Conservation (phyloP, 495 filamentous ascomycete species). For the Neurospora sp. region DNA sequence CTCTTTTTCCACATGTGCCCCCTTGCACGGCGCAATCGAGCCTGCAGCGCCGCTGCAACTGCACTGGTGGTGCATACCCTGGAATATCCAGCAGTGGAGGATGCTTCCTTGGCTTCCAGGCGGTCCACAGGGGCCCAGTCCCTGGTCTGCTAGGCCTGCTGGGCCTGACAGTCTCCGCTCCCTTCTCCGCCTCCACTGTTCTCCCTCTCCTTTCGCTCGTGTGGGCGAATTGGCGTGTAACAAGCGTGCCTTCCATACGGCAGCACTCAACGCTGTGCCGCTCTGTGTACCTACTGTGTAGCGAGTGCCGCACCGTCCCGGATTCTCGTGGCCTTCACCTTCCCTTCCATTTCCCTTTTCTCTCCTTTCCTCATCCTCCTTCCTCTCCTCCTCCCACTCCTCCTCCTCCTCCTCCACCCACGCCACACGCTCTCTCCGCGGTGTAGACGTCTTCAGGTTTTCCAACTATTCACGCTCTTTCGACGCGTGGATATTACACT, state of each 20-base stretch:
- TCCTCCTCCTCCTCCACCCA: slow-evolving; percentile 1
- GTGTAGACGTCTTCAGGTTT: slow-evolving; percentile 11
- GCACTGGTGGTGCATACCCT: not conserved
- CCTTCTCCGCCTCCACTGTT: slow-evolving; percentile 2
- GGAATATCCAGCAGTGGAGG: not conserved
- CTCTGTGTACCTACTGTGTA: not conserved
- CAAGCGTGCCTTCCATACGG: not conserved
- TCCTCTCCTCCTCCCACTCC: not conserved
- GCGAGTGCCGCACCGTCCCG: not conserved
- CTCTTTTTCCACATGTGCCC: not conserved
- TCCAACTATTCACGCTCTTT: slow-evolving; percentile 19
- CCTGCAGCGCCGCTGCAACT: not conserved
- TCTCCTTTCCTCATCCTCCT: slow-evolving; percentile 6
- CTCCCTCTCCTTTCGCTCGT: not conserved
- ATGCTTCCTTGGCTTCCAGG: not conserved
- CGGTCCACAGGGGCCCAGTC: not conserved
- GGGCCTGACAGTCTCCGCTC: slow-evolving; percentile 10
- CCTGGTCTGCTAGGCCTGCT: slow-evolving; percentile 6
- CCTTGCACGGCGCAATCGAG: not conserved
- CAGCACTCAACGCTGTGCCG: not conserved
- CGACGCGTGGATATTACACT: slow-evolving; percentile 27
- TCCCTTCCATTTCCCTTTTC: slow-evolving; percentile 7
- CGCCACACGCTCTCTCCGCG: slow-evolving; percentile 1
- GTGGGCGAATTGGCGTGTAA: not conserved
- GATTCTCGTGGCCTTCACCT: slow-evolving; percentile 2